Percentiles rank a stretch among this genome's conserved stretches.
Evolutionary conservation across 257 asterid genomes (phyloP).

Genomic region (Gentiana straminea): DNA sequence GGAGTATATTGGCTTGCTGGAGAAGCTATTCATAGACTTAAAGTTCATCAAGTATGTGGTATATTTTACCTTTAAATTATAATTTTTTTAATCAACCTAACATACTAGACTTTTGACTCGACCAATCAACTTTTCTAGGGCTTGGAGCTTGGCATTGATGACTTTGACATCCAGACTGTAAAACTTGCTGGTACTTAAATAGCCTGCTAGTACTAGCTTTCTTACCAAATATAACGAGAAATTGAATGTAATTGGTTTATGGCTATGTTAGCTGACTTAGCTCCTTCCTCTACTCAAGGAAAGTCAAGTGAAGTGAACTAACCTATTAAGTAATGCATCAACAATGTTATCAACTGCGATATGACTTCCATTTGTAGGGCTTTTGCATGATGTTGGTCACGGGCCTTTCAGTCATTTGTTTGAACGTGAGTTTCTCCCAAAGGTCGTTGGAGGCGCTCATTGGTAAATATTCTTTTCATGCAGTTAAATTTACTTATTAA

Average conservation of each 20-base stretch:
- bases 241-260: not conserved
- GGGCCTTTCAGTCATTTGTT: conserved; percentile 96
- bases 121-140: conserved; percentile 39
- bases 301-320: too few relatives aligned
- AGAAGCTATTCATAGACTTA: conserved; percentile 67
- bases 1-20: conserved; percentile 96
- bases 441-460: conserved; percentile 40
- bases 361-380: conserved; percentile 39
- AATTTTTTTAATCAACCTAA: conserved; percentile 6
- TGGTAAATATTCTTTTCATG: conserved; percentile 36
- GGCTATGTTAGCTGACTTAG: not conserved
- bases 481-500: too few relatives aligned
- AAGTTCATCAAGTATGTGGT: conserved; percentile 45
- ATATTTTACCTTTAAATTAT: conserved; percentile 5
- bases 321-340: conserved; percentile 1
- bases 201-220: conserved; percentile 1
- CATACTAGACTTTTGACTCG: not conserved
- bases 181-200: conserved; percentile 68
- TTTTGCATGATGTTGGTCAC: conserved; percentile 91
- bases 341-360: not conserved
- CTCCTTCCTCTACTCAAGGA: not conserved
- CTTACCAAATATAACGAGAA: conserved; percentile 4
- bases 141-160: conserved; percentile 77
- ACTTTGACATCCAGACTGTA: conserved; percentile 66
- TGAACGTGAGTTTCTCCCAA: conserved; percentile 86